A percentile compares a stretch with the other conserved stretches of the same genome.
phyloP scores from a whole-genome alignment of 371 early-diverging fungal genomes.

The Circinella minor region DNA sequence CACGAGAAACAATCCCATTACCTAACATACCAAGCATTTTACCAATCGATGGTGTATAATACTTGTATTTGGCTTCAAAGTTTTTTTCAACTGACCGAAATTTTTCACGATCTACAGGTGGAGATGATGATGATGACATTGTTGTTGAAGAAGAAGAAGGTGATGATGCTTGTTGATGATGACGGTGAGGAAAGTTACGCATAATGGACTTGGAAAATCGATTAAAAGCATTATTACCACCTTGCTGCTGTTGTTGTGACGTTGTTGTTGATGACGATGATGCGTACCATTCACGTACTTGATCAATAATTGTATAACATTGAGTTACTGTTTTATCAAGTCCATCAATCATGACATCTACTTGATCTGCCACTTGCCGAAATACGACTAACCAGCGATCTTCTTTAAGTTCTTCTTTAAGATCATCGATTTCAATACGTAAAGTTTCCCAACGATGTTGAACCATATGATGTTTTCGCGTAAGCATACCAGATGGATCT shows the following conservation, averaged over 20 bases:
- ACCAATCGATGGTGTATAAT: conserved; percentile 64
- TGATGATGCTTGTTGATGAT: conserved; percentile 6
- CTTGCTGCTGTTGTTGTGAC: conserved; percentile 19
- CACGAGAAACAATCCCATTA: conserved; percentile 59
- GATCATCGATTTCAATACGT: conserved; percentile 49
- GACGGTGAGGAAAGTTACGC: conserved; percentile 20
- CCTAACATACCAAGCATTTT: conserved; percentile 65
- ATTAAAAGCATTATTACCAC: conserved; percentile 13
- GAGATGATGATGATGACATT: conserved; percentile 13
- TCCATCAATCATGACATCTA: conserved; percentile 66
- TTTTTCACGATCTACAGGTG: conserved; percentile 56
- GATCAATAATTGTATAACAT: conserved; percentile 55
- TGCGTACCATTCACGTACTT: conserved; percentile 43
- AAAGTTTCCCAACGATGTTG: conserved; percentile 52
- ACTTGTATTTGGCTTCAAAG: conserved; percentile 69
- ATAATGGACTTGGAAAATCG: conserved; percentile 26
- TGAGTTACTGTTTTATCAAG: conserved; percentile 60
- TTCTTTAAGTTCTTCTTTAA: conserved; percentile 65
- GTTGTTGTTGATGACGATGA: conserved; percentile 12
- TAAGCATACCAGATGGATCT: conserved; percentile 39
- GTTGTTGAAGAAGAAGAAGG: conserved; percentile 19
- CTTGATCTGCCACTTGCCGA: conserved; percentile 62
- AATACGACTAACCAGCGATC: conserved; percentile 68
- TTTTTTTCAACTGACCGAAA: conserved; percentile 57
- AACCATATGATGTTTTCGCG: conserved; percentile 41